phyloP scores from a whole-genome alignment of 2,329 filamentous ascomycete genomes.

The Aureobasidium uvarum region DNA sequence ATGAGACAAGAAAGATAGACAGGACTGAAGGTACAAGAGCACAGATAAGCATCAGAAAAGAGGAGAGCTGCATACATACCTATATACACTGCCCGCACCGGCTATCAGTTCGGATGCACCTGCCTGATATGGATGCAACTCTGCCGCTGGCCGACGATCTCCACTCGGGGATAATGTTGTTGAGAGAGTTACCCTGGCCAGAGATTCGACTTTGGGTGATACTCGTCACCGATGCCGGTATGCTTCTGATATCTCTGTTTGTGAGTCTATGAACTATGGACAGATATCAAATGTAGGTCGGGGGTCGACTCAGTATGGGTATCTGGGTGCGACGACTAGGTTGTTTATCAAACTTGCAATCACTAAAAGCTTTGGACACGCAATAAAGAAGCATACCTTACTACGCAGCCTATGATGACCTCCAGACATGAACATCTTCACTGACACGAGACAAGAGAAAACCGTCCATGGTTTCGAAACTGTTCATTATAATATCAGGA shows the following conservation, averaged over 20 bases:
- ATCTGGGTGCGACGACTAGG: too few relatives aligned
- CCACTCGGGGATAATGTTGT: background rate
- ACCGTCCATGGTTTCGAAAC: background rate
- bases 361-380: too few relatives aligned
- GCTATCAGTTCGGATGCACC: background rate
- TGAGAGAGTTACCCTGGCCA: background rate
- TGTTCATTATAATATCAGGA: constrained; percentile 12
- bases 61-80: background rate
- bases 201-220: background rate
- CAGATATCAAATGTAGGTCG: background rate
- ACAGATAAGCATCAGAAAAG: background rate
- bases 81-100: background rate
- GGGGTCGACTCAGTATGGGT: too few relatives aligned
- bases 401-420: too few relatives aligned
- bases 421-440: background rate
- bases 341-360: too few relatives aligned
- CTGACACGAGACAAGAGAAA: background rate
- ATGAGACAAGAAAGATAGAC: background rate
- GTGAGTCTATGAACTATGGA: background rate
- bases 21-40: background rate
- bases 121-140: background rate
- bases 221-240: background rate
- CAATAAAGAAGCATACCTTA: too few relatives aligned
- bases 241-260: too few relatives aligned
- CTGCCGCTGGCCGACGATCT: background rate